phyloP scores from a whole-genome alignment of 495 filamentous ascomycete species.

The Penicillium cosmopolitanum region DNA sequence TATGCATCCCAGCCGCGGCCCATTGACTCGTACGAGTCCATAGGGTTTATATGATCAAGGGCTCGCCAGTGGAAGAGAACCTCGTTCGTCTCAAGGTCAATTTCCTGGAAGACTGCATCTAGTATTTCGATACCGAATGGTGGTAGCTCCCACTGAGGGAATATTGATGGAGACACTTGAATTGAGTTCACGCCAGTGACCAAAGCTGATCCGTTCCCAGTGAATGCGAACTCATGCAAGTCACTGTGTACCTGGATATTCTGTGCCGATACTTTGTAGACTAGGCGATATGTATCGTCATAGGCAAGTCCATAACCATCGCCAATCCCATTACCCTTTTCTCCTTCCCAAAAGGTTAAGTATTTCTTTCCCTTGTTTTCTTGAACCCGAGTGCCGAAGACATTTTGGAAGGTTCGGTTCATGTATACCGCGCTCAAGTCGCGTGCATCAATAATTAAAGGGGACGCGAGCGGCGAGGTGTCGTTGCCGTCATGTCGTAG shows the following conservation, averaged over 20 bases:
- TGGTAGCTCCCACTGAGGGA: constrained; percentile 6
- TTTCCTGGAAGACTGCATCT: constrained; percentile 50
- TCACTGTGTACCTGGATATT: constrained; percentile 23
- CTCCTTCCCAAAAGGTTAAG: constrained; percentile 27
- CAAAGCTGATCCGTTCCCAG: constrained; percentile 45
- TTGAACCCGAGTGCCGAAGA: constrained; percentile 27
- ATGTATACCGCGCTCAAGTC: constrained; percentile 27
- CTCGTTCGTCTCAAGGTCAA: constrained; percentile 37
- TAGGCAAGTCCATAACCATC: constrained; percentile 28
- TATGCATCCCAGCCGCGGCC: constrained; percentile 31
- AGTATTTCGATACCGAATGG: constrained; percentile 23
- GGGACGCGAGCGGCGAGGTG: constrained; percentile 23
- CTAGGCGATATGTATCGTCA: constrained; percentile 24
- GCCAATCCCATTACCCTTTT: constrained; percentile 25
- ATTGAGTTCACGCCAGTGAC: constrained; percentile 47
- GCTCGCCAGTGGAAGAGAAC: constrained; percentile 39
- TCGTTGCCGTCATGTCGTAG: constrained; percentile 28
- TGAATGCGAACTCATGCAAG: constrained; percentile 44
- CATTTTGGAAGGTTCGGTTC: constrained; percentile 26
- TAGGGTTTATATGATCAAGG: constrained; percentile 27
- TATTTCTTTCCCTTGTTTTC: constrained; percentile 22
- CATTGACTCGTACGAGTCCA: constrained; percentile 18
- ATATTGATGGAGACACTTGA: constrained; percentile 5
- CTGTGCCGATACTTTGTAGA: constrained; percentile 25
- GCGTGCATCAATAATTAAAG: constrained; percentile 21